These are phyloP conservation scores for Moesziomyces sp. DNA, from an alignment of 1,284 basidiomycete species.

Conservation along the genomic window DNA sequence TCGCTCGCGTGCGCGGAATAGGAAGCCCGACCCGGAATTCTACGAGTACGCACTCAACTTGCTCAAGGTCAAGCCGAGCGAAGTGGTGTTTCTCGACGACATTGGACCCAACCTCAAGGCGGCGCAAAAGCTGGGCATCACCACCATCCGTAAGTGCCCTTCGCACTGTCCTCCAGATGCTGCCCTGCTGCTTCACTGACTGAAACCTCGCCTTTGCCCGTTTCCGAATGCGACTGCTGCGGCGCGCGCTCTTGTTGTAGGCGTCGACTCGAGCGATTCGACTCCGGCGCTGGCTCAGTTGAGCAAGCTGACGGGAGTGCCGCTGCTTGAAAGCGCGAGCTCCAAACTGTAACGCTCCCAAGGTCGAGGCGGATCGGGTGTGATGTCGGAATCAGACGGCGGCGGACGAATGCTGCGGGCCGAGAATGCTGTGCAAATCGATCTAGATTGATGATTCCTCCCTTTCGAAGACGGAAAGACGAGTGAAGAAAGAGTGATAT, in stretches of 20 bases:
- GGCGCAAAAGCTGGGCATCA: slow-evolving; percentile 65
- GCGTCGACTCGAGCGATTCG: slow-evolving; percentile 43
- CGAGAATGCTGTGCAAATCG: slow-evolving; percentile 30
- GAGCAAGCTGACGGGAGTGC: slow-evolving; percentile 42
- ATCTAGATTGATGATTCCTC: slow-evolving; percentile 45
- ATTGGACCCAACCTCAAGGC: slow-evolving; percentile 68
- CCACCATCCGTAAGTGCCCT: slow-evolving; percentile 66
- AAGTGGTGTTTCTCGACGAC: slow-evolving; percentile 68
- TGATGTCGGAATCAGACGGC: not conserved
- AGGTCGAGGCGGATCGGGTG: not conserved
- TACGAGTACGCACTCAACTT: slow-evolving; percentile 64
- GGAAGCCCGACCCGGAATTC: slow-evolving; percentile 68
- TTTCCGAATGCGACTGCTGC: not conserved
- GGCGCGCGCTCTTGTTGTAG: slow-evolving; percentile 9
- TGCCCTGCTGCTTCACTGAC: not conserved
- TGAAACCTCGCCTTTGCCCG: not conserved
- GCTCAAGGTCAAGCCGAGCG: slow-evolving; percentile 58
- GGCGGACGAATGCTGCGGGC: not conserved
- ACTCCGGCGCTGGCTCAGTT: slow-evolving; percentile 42
- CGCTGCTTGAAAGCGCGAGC: slow-evolving; percentile 31
- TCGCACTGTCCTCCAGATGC: not conserved
- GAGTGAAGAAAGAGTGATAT: slow-evolving; percentile 24
- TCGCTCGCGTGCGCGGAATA: slow-evolving; percentile 9
- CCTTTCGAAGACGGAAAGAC: slow-evolving; percentile 1
- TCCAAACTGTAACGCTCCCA: slow-evolving; percentile 21